Percentiles rank a stretch among this genome's conserved stretches.
Conservation (phyloP, 306 rosid species). For the Ormosia emarginata region DNA sequence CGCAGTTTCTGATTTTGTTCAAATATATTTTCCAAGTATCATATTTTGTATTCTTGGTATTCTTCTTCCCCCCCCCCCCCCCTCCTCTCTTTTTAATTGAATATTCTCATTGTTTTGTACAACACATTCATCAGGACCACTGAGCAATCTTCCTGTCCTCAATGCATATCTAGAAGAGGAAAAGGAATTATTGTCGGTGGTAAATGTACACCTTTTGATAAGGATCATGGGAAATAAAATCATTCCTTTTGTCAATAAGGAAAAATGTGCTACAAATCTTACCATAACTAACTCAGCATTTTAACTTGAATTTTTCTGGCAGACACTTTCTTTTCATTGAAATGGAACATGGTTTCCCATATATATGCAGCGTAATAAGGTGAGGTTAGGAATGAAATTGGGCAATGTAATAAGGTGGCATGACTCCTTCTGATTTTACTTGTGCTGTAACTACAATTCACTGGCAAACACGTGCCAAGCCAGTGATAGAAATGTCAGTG, state of each 20-base stretch:
- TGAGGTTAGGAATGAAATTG: not conserved
- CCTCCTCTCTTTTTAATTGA: not conserved
- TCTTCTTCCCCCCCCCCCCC: not conserved
- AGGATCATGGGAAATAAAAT: not conserved
- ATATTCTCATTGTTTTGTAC: slow-evolving; percentile 24
- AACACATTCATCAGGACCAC: slow-evolving; percentile 28
- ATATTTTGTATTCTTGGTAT: slow-evolving; percentile 11
- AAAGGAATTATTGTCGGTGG: not conserved
- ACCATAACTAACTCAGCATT: not conserved
- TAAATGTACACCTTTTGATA: not conserved
- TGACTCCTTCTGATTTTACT: not conserved
- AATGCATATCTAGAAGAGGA: slow-evolving; percentile 26
- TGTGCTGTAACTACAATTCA: not conserved
- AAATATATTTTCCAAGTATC: not conserved
- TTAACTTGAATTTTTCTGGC: not conserved
- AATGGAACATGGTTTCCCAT: not conserved
- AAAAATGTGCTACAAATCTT: not conserved
- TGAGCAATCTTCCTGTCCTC: slow-evolving; percentile 27
- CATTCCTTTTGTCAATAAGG: not conserved
- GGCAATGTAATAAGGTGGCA: not conserved
- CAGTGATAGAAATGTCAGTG: not conserved
- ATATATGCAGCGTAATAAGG: not conserved
- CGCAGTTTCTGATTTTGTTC: slow-evolving; percentile 20
- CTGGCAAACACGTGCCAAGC: not conserved
- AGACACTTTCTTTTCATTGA: not conserved